Evolutionary conservation across 1,139 yeast genomes (phyloP).

Genomic region (Wickerhamomyces sp.): DNA sequence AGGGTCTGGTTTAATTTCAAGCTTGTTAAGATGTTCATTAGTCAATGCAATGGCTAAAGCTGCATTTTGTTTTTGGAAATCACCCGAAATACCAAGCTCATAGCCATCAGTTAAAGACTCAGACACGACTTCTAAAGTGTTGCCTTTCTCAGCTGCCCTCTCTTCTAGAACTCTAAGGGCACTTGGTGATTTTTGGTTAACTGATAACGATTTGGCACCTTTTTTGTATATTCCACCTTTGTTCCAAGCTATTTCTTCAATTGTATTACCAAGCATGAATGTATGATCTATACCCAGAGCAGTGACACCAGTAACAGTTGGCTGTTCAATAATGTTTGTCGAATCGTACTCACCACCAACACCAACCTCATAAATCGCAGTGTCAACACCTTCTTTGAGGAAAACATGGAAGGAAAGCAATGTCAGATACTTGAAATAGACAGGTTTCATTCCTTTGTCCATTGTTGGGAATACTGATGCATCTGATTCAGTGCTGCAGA

Average conservation of each 20-base stretch:
- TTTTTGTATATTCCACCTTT: constrained; percentile 89
- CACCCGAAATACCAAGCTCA: constrained; percentile 79
- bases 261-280: constrained; percentile 79
- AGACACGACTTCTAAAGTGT: constrained; percentile 49
- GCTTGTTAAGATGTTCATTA: constrained; percentile 49
- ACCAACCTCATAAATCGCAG: constrained; percentile 96
- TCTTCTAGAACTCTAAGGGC: constrained; percentile 49
- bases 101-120: constrained; percentile 26
- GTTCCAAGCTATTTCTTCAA: constrained; percentile 92
- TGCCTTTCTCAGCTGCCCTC: constrained; percentile 64
- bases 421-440: constrained; percentile 89
- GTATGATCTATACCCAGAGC: constrained; percentile 93
- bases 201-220: constrained; percentile 62
- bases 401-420: constrained; percentile 88
- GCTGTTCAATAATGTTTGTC: constrained; percentile 77
- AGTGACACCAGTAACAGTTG: constrained; percentile 83
- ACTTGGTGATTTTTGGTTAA: constrained; percentile 50
- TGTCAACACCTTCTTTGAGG: constrained; percentile 78
- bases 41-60: constrained; percentile 81
- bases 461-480: constrained; percentile 63
- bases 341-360: constrained; percentile 98
- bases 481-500: constrained; percentile 58
- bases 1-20: constrained; percentile 34
- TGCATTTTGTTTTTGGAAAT: constrained; percentile 82
- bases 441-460: constrained; percentile 75